A percentile compares a stretch with the other conserved stretches of the same genome.
Conservation (phyloP, 371 early-diverging fungal genomes). For the Furculomyces boomerangus region DNA sequence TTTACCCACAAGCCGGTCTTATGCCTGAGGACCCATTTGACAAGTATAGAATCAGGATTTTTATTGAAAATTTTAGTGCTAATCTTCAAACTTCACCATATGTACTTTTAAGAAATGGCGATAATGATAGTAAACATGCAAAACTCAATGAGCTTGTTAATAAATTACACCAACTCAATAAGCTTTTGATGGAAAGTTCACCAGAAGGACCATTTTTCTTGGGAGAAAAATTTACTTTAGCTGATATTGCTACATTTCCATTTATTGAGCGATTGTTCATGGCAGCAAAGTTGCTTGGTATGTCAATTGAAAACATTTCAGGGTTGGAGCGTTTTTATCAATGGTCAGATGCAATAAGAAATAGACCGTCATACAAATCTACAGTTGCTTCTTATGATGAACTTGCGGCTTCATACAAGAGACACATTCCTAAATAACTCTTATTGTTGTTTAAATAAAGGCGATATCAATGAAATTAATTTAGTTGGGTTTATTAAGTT, state of each 20-base stretch:
- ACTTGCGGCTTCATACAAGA: not conserved
- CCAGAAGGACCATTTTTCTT: constrained; percentile 40
- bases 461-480: too few relatives aligned
- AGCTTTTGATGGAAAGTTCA: constrained; percentile 25
- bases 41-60: constrained; percentile 44
- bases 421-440: not conserved
- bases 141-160: not conserved
- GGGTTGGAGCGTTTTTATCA: not conserved
- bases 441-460: too few relatives aligned
- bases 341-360: not conserved
- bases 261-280: constrained; percentile 22
- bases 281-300: not conserved
- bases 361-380: not conserved
- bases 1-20: constrained; percentile 38
- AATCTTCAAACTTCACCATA: constrained; percentile 16
- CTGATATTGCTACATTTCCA: constrained; percentile 35
- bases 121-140: constrained; percentile 12
- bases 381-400: not conserved
- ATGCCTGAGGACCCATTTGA: constrained; percentile 39
- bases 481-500: too few relatives aligned
- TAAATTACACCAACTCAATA: constrained; percentile 13
- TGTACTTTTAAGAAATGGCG: constrained; percentile 9
- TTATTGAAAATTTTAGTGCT: constrained; percentile 25
- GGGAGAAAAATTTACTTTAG: constrained; percentile 32
- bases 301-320: not conserved